A percentile compares a stretch with the other conserved stretches of the same genome.
These are phyloP conservation scores for Trichoderma virens DNA, from an alignment of 495 filamentous ascomycete genomes.

Conservation along the genomic window DNA sequence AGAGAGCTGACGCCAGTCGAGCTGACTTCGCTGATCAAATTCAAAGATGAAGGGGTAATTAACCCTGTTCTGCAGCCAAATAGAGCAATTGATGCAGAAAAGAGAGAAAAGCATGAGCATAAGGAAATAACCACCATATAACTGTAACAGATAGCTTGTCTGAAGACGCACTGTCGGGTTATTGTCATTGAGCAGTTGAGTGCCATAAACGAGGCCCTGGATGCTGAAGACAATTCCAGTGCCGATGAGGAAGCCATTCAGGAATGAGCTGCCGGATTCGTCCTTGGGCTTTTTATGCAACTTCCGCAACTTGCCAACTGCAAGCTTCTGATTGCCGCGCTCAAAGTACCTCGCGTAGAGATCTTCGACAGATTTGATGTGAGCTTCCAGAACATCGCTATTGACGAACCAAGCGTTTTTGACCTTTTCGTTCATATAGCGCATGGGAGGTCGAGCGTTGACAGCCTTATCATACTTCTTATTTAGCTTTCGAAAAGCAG, in stretches of 20 bases:
- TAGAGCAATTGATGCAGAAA: slow-evolving; percentile 69
- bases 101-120: slow-evolving; percentile 63
- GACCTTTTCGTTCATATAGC: slow-evolving; percentile 89
- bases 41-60: slow-evolving; percentile 98
- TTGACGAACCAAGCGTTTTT: slow-evolving; percentile 86
- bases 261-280: slow-evolving; percentile 65
- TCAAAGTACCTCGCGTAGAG: slow-evolving; percentile 91
- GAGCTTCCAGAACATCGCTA: slow-evolving; percentile 68
- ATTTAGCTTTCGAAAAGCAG: slow-evolving; percentile 93
- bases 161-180: slow-evolving; percentile 40
- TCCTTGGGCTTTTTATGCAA: slow-evolving; percentile 54
- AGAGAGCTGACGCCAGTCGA: slow-evolving; percentile 86
- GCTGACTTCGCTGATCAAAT: slow-evolving; percentile 73
- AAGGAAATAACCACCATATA: slow-evolving; percentile 82
- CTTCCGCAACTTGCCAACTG: slow-evolving; percentile 72
- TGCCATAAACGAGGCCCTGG: slow-evolving; percentile 64
- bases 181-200: slow-evolving; percentile 37
- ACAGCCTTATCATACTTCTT: slow-evolving; percentile 96
- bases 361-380: slow-evolving; percentile 74
- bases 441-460: slow-evolving; percentile 63
- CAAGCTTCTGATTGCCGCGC: slow-evolving; percentile 82
- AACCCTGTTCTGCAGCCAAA: slow-evolving; percentile 77
- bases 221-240: slow-evolving; percentile 64
- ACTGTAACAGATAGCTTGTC: slow-evolving; percentile 72
- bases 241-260: slow-evolving; percentile 72